Base-by-base conservation (phyloP, 2,329 filamentous ascomycete species). In the Ophiostoma ulmi region DNA sequence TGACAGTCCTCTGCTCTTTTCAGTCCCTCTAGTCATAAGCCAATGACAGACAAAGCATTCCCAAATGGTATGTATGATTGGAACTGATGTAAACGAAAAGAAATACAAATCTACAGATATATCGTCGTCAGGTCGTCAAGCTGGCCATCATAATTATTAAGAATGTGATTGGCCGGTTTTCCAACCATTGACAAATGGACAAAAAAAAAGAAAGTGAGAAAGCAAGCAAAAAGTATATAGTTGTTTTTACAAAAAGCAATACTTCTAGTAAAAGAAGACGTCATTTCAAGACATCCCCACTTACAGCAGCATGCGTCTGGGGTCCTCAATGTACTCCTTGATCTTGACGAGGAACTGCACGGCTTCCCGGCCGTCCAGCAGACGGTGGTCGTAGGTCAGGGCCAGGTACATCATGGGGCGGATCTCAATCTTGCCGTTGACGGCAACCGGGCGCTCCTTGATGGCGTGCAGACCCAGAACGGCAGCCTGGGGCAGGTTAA, bases 351-450 rank as follows among this genome's bases (percentile, higher is more conserved):
- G 85, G 86, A 98, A 98, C 73, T 94, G 95, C 58, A 97, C 93
- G 66, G 94, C 95, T 83, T 98, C 94, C 79, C 94, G 89, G 68
- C 95, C 95, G 80, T 98, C 95, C 35, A 99, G 85, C 68, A 99
- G 88, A 78, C 95, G 91, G 83, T 99, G 95, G 80, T 99, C 95
- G 79, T 99, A 99, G 17, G 95, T 99, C 72, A 99, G 86, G 61
- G 95, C 95, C 74, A 99, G 87, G 81, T 97, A 98, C 95, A 99
- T 99, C 93, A 99, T 98, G n/a, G 95, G 95, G 75, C 95, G 88
- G 76, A 97, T 92, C 80, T 97, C 94, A 71, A 98, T 85, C 84
- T 97, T 96, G 78, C 95, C 95, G 77, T 98, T 93, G 73, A 98
- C 85, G 36, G 87, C 94, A 69, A 97, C 89, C 2, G 94, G 89